Base-by-base conservation (phyloP, 257 asterid genomes). In the Gentiana macrophylla region DNA sequence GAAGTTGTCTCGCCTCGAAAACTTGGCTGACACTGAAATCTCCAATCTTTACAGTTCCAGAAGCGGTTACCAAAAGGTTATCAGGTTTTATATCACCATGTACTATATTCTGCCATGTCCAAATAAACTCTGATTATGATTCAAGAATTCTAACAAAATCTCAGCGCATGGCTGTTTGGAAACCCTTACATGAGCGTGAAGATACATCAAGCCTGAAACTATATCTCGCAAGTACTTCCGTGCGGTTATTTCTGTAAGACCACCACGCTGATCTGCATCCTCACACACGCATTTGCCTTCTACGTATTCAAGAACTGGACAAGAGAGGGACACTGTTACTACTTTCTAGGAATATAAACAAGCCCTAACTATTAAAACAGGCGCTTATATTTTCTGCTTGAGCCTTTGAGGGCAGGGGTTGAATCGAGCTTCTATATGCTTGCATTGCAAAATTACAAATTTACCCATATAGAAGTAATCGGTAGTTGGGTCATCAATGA, bases 21-120 rank as follows among this genome's bases (percentile, higher is more conserved):
- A 81, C 89, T 76, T 86, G 98, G 81, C 98, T 86, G 72, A 90
- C 95, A 11, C 98, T 87, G 73, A 86, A 90, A 77, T 90, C 98
- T 47, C 85, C 96, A 57, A 90, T 86, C 82, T 90, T 90, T 66
- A 86, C 91, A 4, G 75, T 76, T 68, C 96, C 96, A 45, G 89
- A 75, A 67, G 74, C 75, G 58, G 94, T 77, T 62, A 90, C 84
- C 73, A 90, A 66, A 53, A 90, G 83, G 63, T 90, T 90, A 63
- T 90, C 96, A 13, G 96, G 98, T 66, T 90, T 90, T 62, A 86
- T 84, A 70, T 90, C 98, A 52, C 96, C 96, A 13, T 90, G 98
- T 67, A 90, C 86, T 53, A 90, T 80, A 64, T 84, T 84, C 96
- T 90, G 89, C 61, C 57, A 66, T 60, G 60, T 37, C 55, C 49